phyloP scores from a whole-genome alignment of 164 flowering plant genomes.

The Magnolia officinalis region DNA sequence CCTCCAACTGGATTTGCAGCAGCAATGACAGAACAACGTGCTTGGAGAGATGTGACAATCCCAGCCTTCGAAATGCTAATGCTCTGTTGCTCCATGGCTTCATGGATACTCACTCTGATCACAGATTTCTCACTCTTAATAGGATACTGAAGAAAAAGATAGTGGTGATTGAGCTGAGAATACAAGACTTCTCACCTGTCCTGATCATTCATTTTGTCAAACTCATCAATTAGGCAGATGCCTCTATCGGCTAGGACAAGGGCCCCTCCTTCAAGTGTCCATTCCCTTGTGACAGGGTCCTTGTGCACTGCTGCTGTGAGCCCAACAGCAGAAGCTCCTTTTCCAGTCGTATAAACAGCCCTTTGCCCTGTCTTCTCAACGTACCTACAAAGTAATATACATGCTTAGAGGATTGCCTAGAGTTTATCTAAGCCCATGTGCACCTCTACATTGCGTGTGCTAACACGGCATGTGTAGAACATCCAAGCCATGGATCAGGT shows the following conservation, averaged over 20 bases:
- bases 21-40: slow-evolving; percentile 99
- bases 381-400: slow-evolving; percentile 43
- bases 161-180: not conserved
- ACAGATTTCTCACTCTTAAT: not conserved
- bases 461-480: too few species aligned
- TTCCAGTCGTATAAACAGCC: slow-evolving; percentile 97
- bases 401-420: not conserved
- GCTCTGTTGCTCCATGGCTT: slow-evolving; percentile 99
- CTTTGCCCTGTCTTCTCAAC: slow-evolving; percentile 97
- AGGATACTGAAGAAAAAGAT: not conserved
- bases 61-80: slow-evolving; percentile 98
- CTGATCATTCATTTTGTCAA: slow-evolving; percentile 99
- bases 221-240: slow-evolving; percentile 95
- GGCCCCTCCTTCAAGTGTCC: slow-evolving; percentile 99
- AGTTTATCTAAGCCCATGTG: too few species aligned
- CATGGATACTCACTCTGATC: slow-evolving; percentile 94
- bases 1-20: slow-evolving; percentile 99
- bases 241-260: slow-evolving; percentile 97
- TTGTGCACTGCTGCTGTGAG: slow-evolving; percentile 98
- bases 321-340: slow-evolving; percentile 99
- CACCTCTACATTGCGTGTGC: too few species aligned
- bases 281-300: slow-evolving; percentile 94
- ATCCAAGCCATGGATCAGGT: too few species aligned
- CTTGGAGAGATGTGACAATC: slow-evolving; percentile 95
- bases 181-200: slow-evolving; percentile 52